Conservation (phyloP, 2,329 filamentous ascomycete species). For the Ceratocystis colombiana region DNA sequence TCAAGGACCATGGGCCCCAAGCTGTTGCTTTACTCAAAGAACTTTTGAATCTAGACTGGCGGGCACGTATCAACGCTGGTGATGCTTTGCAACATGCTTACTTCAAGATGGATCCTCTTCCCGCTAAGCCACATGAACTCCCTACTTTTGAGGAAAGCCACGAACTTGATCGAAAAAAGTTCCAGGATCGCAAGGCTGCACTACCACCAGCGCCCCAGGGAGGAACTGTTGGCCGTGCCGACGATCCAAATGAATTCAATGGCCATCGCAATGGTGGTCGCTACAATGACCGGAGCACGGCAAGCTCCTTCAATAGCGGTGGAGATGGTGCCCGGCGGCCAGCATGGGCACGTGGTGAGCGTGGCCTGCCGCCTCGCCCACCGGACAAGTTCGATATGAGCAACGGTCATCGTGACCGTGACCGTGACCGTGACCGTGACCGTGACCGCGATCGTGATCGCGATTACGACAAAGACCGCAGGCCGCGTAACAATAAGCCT, state of each 20-base stretch:
- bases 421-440: neutral
- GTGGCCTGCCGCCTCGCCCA: slow-evolving; percentile 20
- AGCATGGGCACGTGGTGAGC: slow-evolving; percentile 30
- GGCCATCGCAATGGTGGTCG: slow-evolving; percentile 35
- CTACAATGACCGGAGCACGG: slow-evolving; percentile 37
- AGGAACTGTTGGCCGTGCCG: slow-evolving; percentile 70
- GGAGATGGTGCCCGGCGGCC: slow-evolving; percentile 33
- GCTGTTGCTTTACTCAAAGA: slow-evolving; percentile 74
- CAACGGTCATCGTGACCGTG: neutral
- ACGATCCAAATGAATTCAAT: slow-evolving; percentile 40
- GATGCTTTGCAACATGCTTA: slow-evolving; percentile 90
- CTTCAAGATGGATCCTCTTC: slow-evolving; percentile 68
- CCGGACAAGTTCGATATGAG: slow-evolving; percentile 17
- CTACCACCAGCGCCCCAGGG: slow-evolving; percentile 85
- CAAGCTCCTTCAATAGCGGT: slow-evolving; percentile 16
- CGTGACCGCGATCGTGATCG: neutral
- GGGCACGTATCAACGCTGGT: slow-evolving; percentile 77
- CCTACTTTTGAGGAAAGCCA: slow-evolving; percentile 90
- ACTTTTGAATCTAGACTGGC: slow-evolving; percentile 81
- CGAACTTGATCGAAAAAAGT: slow-evolving; percentile 87
- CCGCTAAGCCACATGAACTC: slow-evolving; percentile 75
- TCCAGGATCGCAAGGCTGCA: slow-evolving; percentile 72
- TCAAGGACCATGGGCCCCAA: slow-evolving; percentile 61
- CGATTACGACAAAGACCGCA: slow-evolving; percentile 14
- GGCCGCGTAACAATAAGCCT: neutral